Percentiles rank a stretch among this genome's conserved stretches.
phyloP scores from a whole-genome alignment of 1,284 basidiomycete genomes.

The Microbotryomycetes sp. region DNA sequence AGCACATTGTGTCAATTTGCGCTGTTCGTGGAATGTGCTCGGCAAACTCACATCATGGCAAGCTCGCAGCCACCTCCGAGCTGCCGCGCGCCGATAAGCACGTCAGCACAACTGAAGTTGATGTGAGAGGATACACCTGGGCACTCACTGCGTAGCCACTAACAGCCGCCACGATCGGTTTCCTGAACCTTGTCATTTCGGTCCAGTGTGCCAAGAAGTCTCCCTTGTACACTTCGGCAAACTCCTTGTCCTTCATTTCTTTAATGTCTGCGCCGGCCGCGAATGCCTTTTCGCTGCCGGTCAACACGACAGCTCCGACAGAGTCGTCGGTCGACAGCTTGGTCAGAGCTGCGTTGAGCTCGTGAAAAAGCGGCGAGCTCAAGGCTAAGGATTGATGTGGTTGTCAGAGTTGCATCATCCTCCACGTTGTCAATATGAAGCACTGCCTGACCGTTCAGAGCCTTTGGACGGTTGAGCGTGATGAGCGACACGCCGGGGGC shows the following conservation, averaged over 20 bases:
- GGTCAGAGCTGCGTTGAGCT: slow-evolving; percentile 73
- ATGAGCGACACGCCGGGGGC: slow-evolving; percentile 73
- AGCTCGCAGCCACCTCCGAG: slow-evolving; percentile 96
- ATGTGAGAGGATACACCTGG: no score
- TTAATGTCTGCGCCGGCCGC: slow-evolving; percentile 59
- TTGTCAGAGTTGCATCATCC: neutral
- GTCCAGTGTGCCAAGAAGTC: slow-evolving; percentile 89
- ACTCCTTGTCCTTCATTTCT: slow-evolving; percentile 62
- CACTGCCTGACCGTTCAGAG: slow-evolving; percentile 55
- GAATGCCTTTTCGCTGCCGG: slow-evolving; percentile 88
- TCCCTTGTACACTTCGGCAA: slow-evolving; percentile 75
- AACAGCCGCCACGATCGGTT: slow-evolving; percentile 93
- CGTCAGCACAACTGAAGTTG: neutral
- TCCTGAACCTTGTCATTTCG: slow-evolving; percentile 64
- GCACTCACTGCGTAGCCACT: slow-evolving; percentile 87
- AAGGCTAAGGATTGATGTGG: slow-evolving; percentile 35
- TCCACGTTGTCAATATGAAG: neutral
- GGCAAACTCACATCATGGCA: slow-evolving; percentile 64
- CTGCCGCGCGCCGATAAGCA: slow-evolving; percentile 44
- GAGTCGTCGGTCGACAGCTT: slow-evolving; percentile 61
- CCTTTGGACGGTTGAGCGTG: slow-evolving; percentile 91
- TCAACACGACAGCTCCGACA: slow-evolving; percentile 81
- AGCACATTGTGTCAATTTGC: neutral
- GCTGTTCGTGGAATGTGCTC: slow-evolving; percentile 25
- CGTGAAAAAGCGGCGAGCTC: slow-evolving; percentile 47